These are phyloP conservation scores for Nephelium lappaceum DNA, from an alignment of 345 rosid species.

Conservation along the genomic window DNA sequence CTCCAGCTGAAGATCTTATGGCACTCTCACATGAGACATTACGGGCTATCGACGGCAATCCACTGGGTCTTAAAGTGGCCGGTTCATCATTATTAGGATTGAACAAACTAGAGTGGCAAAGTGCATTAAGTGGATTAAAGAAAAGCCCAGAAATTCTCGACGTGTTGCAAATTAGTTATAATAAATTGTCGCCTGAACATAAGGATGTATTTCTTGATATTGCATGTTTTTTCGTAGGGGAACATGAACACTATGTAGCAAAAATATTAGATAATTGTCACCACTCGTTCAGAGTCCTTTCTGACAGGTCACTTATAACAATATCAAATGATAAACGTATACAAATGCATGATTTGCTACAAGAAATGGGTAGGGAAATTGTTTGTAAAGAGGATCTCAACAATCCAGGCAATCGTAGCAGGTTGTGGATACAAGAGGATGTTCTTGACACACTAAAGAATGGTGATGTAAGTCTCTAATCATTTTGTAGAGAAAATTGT, in stretches of 20 bases:
- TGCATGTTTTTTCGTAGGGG: conserved; percentile 45
- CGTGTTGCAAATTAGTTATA: conserved; percentile 16
- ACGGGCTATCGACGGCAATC: not conserved
- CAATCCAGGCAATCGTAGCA: conserved; percentile 1
- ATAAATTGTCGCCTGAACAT: not conserved
- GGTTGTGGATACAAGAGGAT: conserved; percentile 15
- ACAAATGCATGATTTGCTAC: conserved; percentile 46
- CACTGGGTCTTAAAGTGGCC: conserved; percentile 11
- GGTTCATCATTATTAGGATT: not conserved
- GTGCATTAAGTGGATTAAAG: not conserved
- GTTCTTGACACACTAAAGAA: not conserved
- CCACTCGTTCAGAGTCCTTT: not conserved
- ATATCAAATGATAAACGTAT: conserved; percentile 10
- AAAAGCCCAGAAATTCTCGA: not conserved
- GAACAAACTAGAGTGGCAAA: not conserved
- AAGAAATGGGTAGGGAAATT: conserved; percentile 25
- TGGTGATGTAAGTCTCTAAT: not conserved
- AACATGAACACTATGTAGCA: conserved; percentile 13
- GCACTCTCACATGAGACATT: not conserved
- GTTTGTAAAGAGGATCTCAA: conserved; percentile 1
- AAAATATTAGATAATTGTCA: conserved; percentile 17
- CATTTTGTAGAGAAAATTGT: no score
- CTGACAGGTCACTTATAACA: conserved; percentile 35
- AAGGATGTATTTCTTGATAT: conserved; percentile 44
- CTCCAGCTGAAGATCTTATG: not conserved